These are phyloP conservation scores for Xylaria sp. DNA, from an alignment of 2,329 filamentous ascomycete genomes.

Conservation along the genomic window DNA sequence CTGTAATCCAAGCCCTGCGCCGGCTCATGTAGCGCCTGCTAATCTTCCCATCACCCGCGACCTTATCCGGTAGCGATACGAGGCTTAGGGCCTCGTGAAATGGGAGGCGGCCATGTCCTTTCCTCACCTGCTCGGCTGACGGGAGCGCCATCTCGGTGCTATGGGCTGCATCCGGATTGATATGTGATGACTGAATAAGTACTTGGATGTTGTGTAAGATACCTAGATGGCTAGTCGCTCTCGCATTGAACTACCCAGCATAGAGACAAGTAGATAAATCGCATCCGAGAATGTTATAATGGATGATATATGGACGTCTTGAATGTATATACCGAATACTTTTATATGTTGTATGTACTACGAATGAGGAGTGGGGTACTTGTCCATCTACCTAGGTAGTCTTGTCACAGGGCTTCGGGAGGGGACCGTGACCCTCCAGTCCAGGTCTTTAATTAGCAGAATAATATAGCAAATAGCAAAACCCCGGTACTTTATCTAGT, in stretches of 20 bases:
- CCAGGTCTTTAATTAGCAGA: no score
- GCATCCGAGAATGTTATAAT: not conserved
- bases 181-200: not conserved
- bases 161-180: conserved; percentile 7
- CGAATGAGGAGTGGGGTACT: not conserved
- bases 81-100: conserved; percentile 54
- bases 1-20: conserved; percentile 50
- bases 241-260: not conserved
- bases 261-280: not conserved
- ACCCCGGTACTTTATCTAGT: no score
- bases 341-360: not conserved
- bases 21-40: conserved; percentile 52
- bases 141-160: conserved; percentile 26
- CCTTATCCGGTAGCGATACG: conserved; percentile 45
- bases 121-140: conserved; percentile 28
- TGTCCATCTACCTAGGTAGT: no score
- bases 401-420: no score
- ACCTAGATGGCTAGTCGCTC: not conserved
- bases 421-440: no score
- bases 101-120: conserved; percentile 45
- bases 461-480: no score
- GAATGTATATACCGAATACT: not conserved
- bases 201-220: not conserved
- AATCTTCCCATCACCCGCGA: conserved; percentile 31
- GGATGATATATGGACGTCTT: not conserved